phyloP scores from a whole-genome alignment of 805 yeast genomes.

The Metschnikowia corniflorae region DNA sequence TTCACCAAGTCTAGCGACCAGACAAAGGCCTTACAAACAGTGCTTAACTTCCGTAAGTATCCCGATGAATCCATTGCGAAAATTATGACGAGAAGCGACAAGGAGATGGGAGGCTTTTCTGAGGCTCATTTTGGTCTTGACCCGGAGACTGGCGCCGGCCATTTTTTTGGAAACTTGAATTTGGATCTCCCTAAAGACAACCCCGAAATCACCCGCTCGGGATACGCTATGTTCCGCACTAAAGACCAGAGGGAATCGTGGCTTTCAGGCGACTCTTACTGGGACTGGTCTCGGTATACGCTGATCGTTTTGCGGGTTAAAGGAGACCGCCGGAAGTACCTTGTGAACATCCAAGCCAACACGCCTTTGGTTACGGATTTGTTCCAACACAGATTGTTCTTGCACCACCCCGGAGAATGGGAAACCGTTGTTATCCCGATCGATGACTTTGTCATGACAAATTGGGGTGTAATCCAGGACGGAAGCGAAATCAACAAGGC shows the following conservation, averaged over 20 bases:
- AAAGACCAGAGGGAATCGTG: conserved; percentile 47
- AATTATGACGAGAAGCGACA: conserved; percentile 63
- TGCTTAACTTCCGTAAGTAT: conserved; percentile 56
- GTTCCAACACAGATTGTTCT: conserved; percentile 76
- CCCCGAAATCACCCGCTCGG: conserved; percentile 35
- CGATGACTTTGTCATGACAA: conserved; percentile 76
- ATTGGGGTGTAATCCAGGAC: conserved; percentile 63
- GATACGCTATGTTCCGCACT: conserved; percentile 84
- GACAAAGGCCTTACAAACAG: conserved; percentile 32
- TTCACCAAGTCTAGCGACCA: conserved; percentile 31
- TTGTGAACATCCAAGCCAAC: conserved; percentile 78
- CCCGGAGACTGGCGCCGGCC: conserved; percentile 31
- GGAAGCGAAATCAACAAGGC: conserved; percentile 56
- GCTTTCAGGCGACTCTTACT: conserved; percentile 42
- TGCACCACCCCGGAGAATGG: conserved; percentile 73
- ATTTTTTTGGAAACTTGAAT: conserved; percentile 57
- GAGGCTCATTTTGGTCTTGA: conserved; percentile 51
- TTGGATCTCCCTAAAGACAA: conserved; percentile 44
- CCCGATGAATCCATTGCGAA: conserved; percentile 43
- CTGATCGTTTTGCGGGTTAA: conserved; percentile 68
- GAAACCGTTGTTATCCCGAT: conserved; percentile 78
- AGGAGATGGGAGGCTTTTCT: conserved; percentile 76
- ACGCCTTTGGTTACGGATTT: conserved; percentile 74
- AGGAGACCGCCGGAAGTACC: conserved; percentile 69
- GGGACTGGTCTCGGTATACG: conserved; percentile 68